A percentile compares a stretch with the other conserved stretches of the same genome.
These are phyloP conservation scores for Litsea cubeba DNA, from an alignment of 164 flowering plant species.

Conservation along the genomic window DNA sequence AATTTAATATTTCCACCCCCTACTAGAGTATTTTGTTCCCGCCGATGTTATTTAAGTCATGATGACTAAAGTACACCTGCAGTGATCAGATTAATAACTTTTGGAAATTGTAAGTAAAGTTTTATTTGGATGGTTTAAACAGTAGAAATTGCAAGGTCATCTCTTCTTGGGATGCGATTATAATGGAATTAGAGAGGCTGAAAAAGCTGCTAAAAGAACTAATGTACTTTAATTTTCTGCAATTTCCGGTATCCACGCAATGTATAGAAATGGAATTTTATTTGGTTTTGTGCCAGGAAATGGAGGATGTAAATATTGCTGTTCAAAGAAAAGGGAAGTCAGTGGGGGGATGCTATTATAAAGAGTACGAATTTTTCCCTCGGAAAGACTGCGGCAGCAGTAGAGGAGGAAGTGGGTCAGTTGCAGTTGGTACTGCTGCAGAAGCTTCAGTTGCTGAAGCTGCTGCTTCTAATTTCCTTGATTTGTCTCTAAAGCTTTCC, in stretches of 20 bases:
- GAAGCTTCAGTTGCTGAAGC: neutral
- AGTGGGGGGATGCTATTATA: neutral
- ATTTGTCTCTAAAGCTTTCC: constrained; percentile 29
- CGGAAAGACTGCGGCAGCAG: constrained; percentile 1
- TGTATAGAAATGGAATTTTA: neutral
- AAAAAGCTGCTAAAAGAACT: neutral
- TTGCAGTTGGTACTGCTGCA: neutral
- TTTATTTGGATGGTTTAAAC: no score
- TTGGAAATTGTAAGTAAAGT: no score
- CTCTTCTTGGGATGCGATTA: no score
- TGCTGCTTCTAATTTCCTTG: constrained; percentile 7
- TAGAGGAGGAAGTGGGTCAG: constrained; percentile 5
- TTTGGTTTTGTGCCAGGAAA: constrained; percentile 11
- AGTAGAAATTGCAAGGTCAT: no score
- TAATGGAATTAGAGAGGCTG: no score
- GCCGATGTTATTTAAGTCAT: no score
- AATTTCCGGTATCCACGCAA: neutral
- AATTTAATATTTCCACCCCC: no score
- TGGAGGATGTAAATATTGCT: constrained; percentile 3
- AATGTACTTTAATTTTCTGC: neutral
- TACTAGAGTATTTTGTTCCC: no score
- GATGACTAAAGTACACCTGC: no score
- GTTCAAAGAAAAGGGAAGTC: constrained; percentile 19
- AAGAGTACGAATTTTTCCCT: constrained; percentile 31
- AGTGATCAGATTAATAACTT: no score